These are phyloP conservation scores for Pelargonium nanum DNA, from an alignment of 345 rosid genomes.

Conservation along the genomic window DNA sequence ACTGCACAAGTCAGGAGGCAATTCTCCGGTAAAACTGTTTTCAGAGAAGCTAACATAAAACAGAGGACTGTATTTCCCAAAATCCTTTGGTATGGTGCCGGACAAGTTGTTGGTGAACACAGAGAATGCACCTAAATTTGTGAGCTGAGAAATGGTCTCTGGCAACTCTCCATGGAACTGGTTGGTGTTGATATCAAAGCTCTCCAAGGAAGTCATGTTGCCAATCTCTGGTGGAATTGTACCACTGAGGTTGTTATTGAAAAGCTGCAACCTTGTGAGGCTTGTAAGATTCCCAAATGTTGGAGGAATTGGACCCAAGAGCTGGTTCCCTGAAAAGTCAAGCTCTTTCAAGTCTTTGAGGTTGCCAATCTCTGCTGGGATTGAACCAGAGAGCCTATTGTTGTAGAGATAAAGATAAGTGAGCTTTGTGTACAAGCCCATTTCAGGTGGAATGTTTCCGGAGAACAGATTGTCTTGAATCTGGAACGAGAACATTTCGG, in stretches of 20 bases:
- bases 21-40: conserved; percentile 51
- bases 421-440: conserved; percentile 31
- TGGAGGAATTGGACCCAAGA: conserved; percentile 44
- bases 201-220: conserved; percentile 26
- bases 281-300: conserved; percentile 36
- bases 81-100: conserved; percentile 37
- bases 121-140: conserved; percentile 17
- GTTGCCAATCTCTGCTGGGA: conserved; percentile 42
- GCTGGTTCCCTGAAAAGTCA: conserved; percentile 39
- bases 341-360: conserved; percentile 13
- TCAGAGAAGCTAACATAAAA: conserved; percentile 32
- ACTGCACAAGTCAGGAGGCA: conserved; percentile 48
- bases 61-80: conserved; percentile 46
- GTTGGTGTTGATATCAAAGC: conserved; percentile 41
- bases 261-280: conserved; percentile 30
- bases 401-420: conserved; percentile 21
- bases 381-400: conserved; percentile 35
- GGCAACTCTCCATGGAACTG: conserved; percentile 45
- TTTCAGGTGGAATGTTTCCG: conserved; percentile 39
- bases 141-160: conserved; percentile 32
- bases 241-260: conserved; percentile 40
- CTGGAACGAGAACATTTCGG: conserved; percentile 33
- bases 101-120: conserved; percentile 41
- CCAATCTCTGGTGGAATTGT: conserved; percentile 42
- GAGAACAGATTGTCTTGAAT: conserved; percentile 38